Evolutionary conservation across 2,329 filamentous ascomycete genomes (phyloP).

Genomic region (Geosmithia putterillii): DNA sequence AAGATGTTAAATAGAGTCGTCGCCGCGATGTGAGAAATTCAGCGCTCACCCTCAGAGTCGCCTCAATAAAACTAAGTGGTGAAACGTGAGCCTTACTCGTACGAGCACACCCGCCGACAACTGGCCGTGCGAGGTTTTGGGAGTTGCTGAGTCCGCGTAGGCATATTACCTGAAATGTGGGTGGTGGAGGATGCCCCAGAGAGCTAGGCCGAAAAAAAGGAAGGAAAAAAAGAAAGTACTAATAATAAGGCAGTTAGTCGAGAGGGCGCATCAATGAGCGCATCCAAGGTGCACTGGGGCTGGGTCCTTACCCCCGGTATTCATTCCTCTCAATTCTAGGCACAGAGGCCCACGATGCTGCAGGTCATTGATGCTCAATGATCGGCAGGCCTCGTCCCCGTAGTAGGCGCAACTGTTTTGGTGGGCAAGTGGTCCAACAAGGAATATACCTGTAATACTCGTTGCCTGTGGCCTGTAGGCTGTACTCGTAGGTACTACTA

Average conservation of each 20-base stretch:
- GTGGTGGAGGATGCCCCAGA: neutral
- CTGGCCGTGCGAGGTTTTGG: neutral
- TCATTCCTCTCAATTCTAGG: neutral
- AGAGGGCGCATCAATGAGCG: neutral
- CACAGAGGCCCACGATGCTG: neutral
- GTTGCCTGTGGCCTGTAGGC: too few species aligned
- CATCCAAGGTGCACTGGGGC: neutral
- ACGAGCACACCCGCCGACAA: too few species aligned
- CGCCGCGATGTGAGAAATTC: too few species aligned
- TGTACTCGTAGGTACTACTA: neutral
- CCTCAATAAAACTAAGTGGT: too few species aligned
- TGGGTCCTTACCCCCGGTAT: neutral
- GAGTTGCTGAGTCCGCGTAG: neutral
- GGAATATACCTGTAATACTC: too few species aligned
- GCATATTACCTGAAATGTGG: neutral
- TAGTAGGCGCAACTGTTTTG: neutral
- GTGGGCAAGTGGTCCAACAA: too few species aligned
- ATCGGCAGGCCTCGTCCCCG: neutral
- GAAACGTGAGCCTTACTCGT: too few species aligned
- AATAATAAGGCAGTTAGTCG: neutral
- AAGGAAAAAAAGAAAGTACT: neutral
- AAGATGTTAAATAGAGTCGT: too few species aligned
- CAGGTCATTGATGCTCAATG: neutral
- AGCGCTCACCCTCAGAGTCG: too few species aligned
- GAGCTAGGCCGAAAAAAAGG: neutral